Base-by-base conservation (phyloP, 2,329 filamentous ascomycete genomes). In the Diaporthe sp. region DNA sequence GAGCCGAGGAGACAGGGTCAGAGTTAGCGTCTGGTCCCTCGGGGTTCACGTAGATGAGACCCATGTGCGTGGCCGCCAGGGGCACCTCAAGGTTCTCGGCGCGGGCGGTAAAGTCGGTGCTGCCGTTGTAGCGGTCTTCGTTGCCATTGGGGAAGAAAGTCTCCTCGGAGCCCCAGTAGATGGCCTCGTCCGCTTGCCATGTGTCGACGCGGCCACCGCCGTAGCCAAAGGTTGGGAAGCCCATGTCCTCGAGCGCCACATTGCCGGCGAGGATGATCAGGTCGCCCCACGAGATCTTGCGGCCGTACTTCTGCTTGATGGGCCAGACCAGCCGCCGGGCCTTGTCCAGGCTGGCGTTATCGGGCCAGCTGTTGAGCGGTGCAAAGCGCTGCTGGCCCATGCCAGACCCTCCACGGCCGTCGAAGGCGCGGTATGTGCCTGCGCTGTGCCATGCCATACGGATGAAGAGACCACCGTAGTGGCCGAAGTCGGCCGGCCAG, bases 401-500 rank as follows among this genome's bases (percentile, higher is more conserved):
- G 64, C 92, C 92, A 79, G 90, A 91, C 73, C 94, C 94, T 71
- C 94, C 94, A 76, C 94, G 93, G 50, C 93, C 93, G 78, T 95
- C 93, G 70, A 87, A 88, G 81, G 93, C 90, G 79, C 94, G 92
- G 86, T 95, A 95, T 66, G 93, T 96, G 76, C 94, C 94, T 28
- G 94, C 90, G 78, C 91, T 92, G 87, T 95, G 94, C 94, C 94
- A 96, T 76, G 93, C 91, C 92, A 95, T 92, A 74, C 94, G 92
- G 81, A 96, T 88, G 83, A 96, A 95, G 33, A 95, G 88, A 83
- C 93, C 93, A 77, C 93, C 93, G 79, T 95, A 96, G 87, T 95
- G 92, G 73, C 93, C 93, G 80, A 94, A 94, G 82, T 96, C 94
- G 33, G 94, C 94, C 0, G 94, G 94, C 94, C 94, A 96, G 90